Evolutionary conservation across 345 rosid species (phyloP).

Genomic region (Syzygium grande): DNA sequence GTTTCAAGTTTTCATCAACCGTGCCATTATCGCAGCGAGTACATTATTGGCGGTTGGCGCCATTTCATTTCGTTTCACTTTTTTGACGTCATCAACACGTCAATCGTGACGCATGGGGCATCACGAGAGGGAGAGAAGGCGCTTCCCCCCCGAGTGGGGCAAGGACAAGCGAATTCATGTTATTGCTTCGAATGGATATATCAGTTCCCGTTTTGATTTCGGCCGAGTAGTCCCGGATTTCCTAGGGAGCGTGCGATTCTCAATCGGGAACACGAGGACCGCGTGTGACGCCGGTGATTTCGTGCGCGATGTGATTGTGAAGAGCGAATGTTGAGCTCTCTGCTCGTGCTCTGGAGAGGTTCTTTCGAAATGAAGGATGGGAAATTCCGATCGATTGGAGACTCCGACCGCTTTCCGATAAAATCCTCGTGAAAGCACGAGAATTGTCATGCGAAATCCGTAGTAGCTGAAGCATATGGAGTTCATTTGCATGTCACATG

Average conservation of each 20-base stretch:
- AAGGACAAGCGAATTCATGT: neutral
- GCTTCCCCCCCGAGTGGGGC: rapidly evolving
- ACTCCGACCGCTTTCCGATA: neutral
- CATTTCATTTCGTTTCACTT: neutral
- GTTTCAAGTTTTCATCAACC: neutral
- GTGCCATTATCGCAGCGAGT: neutral
- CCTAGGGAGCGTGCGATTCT: rapidly evolving
- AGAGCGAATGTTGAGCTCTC: rapidly evolving
- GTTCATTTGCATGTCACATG: neutral
- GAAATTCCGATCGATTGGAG: neutral
- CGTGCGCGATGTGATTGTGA: neutral
- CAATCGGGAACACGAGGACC: rapidly evolving
- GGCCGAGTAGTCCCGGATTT: neutral
- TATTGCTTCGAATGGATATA: neutral
- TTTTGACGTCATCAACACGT: neutral
- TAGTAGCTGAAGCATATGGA: neutral
- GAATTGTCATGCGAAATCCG: neutral
- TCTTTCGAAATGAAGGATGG: neutral
- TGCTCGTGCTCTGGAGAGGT: rapidly evolving
- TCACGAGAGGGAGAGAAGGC: neutral
- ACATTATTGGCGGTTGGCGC: neutral
- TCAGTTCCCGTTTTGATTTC: neutral
- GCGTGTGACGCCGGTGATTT: rapidly evolving
- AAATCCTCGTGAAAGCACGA: neutral
- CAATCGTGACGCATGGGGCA: neutral